These are phyloP conservation scores for Endotrypanum monterogeii DNA, from an alignment of 208 protist genomes.

Conservation along the genomic window DNA sequence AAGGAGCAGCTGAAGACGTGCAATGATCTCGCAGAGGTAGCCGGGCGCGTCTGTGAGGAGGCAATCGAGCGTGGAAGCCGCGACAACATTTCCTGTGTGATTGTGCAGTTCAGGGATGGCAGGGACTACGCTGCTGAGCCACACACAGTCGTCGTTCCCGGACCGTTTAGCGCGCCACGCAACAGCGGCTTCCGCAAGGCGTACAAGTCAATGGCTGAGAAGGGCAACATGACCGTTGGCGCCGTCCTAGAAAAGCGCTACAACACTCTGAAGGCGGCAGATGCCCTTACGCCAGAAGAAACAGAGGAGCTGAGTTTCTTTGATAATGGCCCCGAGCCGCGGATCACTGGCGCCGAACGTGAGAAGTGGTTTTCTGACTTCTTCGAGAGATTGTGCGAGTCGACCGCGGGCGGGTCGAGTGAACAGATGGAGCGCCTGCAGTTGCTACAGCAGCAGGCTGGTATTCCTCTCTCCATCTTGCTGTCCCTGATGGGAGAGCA, in stretches of 20 bases:
- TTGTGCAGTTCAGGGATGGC: slow-evolving; percentile 88
- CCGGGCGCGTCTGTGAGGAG: slow-evolving; percentile 85
- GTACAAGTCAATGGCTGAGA: slow-evolving; percentile 82
- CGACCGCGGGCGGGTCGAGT: slow-evolving; percentile 31
- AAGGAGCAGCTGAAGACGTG: slow-evolving; percentile 72
- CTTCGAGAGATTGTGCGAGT: slow-evolving; percentile 55
- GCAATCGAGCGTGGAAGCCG: slow-evolving; percentile 89
- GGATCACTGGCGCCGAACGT: slow-evolving; percentile 56
- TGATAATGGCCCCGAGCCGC: slow-evolving; percentile 43
- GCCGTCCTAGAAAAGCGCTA: slow-evolving; percentile 85
- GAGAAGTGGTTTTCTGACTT: slow-evolving; percentile 73
- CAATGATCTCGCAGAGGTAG: slow-evolving; percentile 81
- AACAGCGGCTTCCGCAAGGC: slow-evolving; percentile 85
- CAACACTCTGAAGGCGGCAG: slow-evolving; percentile 49
- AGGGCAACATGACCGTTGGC: slow-evolving; percentile 66
- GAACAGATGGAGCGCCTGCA: slow-evolving; percentile 85
- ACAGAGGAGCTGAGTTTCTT: slow-evolving; percentile 70
- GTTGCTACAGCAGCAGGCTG: slow-evolving; percentile 81
- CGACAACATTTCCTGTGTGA: slow-evolving; percentile 93
- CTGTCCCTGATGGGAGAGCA: slow-evolving; percentile 76
- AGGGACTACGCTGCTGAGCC: slow-evolving; percentile 73
- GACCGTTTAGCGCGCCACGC: slow-evolving; percentile 74
- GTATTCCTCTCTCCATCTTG: slow-evolving; percentile 80
- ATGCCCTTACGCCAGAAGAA: slow-evolving; percentile 41
- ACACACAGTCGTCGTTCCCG: slow-evolving; percentile 72